These are phyloP conservation scores for Fusarium circinatum DNA, from an alignment of 2,329 filamentous ascomycete genomes.

Conservation along the genomic window DNA sequence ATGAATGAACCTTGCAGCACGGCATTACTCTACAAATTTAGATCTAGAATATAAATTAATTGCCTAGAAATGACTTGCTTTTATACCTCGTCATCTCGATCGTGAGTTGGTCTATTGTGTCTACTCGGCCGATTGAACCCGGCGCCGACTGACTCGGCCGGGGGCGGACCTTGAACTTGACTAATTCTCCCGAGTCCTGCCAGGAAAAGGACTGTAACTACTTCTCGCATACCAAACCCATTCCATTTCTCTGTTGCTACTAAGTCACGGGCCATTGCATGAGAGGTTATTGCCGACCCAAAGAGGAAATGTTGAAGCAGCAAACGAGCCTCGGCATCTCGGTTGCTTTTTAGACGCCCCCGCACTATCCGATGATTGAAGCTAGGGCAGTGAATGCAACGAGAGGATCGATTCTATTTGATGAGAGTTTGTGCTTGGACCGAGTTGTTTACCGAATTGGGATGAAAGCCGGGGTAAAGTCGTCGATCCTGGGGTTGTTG, in stretches of 20 bases:
- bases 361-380: slow-evolving; percentile 23
- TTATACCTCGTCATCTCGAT: slow-evolving; percentile 21
- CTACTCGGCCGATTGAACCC: slow-evolving; percentile 40
- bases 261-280: slow-evolving; percentile 3
- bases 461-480: slow-evolving; percentile 15
- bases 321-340: slow-evolving; percentile 37
- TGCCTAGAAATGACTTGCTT: not conserved
- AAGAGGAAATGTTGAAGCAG: slow-evolving; percentile 6
- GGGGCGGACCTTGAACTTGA: not conserved
- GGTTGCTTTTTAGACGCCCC: slow-evolving; percentile 27
- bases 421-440: slow-evolving; percentile 4
- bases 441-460: slow-evolving; percentile 24
- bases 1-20: no score
- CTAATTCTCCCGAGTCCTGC: not conserved
- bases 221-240: not conserved
- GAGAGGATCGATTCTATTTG: slow-evolving; percentile 16
- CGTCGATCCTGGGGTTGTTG: slow-evolving; percentile 8
- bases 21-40: not conserved
- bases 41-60: no score
- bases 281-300: slow-evolving; percentile 1
- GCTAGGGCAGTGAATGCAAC: slow-evolving; percentile 25
- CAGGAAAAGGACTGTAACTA: not conserved
- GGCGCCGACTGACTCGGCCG: slow-evolving; percentile 38
- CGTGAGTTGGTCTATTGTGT: not conserved
- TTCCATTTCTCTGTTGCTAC: not conserved